A percentile compares a stretch with the other conserved stretches of the same genome.
Conservation (phyloP, 495 filamentous ascomycete species). For the Neurospora africana region DNA sequence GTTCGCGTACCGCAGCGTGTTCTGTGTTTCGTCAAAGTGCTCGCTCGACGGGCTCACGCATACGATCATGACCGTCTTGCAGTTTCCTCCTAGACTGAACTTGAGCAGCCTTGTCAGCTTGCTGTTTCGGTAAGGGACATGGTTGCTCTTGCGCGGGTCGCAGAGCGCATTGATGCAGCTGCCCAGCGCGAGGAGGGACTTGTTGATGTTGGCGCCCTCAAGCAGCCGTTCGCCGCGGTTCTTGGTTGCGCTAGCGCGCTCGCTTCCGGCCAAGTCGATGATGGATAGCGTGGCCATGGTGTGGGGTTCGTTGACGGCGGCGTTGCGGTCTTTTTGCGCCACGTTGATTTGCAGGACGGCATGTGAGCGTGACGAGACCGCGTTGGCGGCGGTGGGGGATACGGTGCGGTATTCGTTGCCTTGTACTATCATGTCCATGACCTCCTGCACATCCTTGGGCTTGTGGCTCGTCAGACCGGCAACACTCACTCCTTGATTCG, state of each 20-base stretch:
- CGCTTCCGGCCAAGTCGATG: constrained; percentile 93
- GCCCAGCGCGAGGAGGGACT: constrained; percentile 86
- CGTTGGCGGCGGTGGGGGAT: constrained; percentile 95
- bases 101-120: constrained; percentile 94
- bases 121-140: constrained; percentile 95
- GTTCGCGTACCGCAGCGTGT: constrained; percentile 95
- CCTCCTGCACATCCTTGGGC: constrained; percentile 72
- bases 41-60: constrained; percentile 94
- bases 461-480: constrained; percentile 86
- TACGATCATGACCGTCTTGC: constrained; percentile 99
- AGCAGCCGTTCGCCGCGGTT: constrained; percentile 86
- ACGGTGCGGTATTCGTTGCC: constrained; percentile 93
- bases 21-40: constrained; percentile 98
- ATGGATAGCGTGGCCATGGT: constrained; percentile 98
- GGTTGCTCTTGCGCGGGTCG: constrained; percentile 83
- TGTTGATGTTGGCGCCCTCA: constrained; percentile 98
- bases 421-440: constrained; percentile 98
- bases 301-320: constrained; percentile 84
- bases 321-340: constrained; percentile 86
- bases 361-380: constrained; percentile 93
- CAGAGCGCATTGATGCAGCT: constrained; percentile 99
- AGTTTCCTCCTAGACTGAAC: constrained; percentile 95
- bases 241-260: constrained; percentile 92
- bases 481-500: constrained; percentile 86
- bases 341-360: constrained; percentile 98